Evolutionary conservation across 331 rosid genomes (phyloP), one percentile per base, ranked within the genome.

Genomic region (Telfairia occidentalis): DNA sequence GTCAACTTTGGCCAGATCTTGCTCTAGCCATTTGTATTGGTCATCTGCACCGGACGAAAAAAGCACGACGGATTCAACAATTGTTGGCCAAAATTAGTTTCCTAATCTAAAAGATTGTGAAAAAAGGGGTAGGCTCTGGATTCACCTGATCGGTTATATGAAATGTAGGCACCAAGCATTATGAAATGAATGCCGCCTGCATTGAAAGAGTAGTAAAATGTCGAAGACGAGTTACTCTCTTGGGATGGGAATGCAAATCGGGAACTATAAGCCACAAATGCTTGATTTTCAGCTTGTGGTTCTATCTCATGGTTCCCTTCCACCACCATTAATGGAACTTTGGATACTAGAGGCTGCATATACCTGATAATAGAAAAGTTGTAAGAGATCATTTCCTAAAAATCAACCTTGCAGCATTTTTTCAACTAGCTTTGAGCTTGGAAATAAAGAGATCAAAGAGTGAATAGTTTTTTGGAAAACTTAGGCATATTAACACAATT

Each of bases 261-360:
- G 29, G 92, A 94, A 82, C 90, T 89, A 74, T 94, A 89, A 77
- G 98, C 83, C 23, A 81, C 92, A 83, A 94, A 94, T 79, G 89
- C 84, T 72, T 81, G 82, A 75, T 94, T 84, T 49, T 81, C 89
- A 28, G 85, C 96, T 78, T 91, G 97, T 60, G 5, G 58, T 84
- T 94, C 98, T 29, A 89, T 87, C 45, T 91, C 98, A 72, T 94
- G 97, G 88, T 94, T 87, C 86, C 98, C 98, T 87, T 88, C 96
- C 69, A 91, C 45, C 81, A 87, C 88, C 98, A 94, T 94, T 49
- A 88, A 55, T 32, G 97, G 97, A 78, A 94, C 90, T 55, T 83
- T 81, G n/a, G 98, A 91, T 76, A 88, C 67, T 54, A 94, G 77
- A 75, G 98, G 95, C 78, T 94, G 78, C 92, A 94, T 91, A 78